Percentiles rank a stretch among this genome's conserved stretches.
Evolutionary conservation across 306 rosid species (phyloP).

Genomic region (Quercus dentata): DNA sequence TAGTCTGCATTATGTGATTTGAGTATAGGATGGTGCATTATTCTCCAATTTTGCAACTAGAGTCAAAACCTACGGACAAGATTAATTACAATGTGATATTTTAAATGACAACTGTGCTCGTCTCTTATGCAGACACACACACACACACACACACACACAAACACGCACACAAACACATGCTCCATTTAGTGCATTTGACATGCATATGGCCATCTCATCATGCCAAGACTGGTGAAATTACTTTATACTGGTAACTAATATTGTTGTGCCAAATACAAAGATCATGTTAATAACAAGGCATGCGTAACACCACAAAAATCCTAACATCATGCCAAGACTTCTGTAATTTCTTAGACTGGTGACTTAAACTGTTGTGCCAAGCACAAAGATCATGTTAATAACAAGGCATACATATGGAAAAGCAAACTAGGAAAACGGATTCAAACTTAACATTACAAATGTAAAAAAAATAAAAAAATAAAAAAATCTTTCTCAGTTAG

Average conservation of each 20-base stretch:
- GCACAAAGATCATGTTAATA: not conserved
- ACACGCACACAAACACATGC: not conserved
- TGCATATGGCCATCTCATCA: not conserved
- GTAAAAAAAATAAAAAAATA: not conserved
- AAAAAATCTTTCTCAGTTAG: not conserved
- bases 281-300: not conserved
- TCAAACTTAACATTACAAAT: not conserved
- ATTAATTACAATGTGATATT: too few species aligned
- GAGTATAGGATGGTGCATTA: too few species aligned
- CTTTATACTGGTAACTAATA: not conserved
- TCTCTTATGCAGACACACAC: too few species aligned
- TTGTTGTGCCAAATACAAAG: not conserved
- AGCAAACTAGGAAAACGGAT: not conserved
- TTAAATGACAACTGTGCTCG: too few species aligned
- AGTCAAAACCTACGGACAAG: too few species aligned
- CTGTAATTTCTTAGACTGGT: not conserved
- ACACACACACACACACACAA: too few species aligned
- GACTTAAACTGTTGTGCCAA: not conserved
- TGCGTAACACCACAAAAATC: not conserved
- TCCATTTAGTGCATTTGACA: not conserved
- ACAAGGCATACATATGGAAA: not conserved
- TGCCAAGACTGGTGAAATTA: not conserved
- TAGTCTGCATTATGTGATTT: too few species aligned
- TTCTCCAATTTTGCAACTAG: too few species aligned
- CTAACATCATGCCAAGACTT: not conserved